Evolutionary conservation across 805 yeast species (phyloP).

Genomic region (Saturnispora halmiae): DNA sequence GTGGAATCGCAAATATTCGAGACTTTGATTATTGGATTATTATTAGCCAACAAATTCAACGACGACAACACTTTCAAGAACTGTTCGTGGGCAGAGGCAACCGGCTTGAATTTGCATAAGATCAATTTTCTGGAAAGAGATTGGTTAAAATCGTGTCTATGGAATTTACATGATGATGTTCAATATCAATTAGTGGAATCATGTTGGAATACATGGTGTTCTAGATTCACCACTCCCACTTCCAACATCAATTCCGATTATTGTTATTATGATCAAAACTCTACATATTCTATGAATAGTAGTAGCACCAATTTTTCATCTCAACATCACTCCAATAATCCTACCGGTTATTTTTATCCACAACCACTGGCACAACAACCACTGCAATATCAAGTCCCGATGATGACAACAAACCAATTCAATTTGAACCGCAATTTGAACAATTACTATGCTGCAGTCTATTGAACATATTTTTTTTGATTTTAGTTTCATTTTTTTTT

Average conservation of each 20-base stretch:
- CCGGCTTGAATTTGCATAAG: conserved; percentile 55
- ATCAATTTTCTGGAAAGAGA: conserved; percentile 61
- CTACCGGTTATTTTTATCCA: not conserved
- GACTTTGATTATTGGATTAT: conserved; percentile 56
- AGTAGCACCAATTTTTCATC: no score
- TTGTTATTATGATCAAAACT: no score
- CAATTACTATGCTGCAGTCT: conserved; percentile 8
- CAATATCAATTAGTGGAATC: conserved; percentile 28
- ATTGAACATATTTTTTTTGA: not conserved
- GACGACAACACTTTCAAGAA: conserved; percentile 96
- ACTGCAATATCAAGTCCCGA: not conserved
- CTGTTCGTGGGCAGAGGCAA: conserved; percentile 94
- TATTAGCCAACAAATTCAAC: conserved; percentile 86
- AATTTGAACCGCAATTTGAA: no score
- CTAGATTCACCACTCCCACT: conserved; percentile 18
- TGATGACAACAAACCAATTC: not conserved
- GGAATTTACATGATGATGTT: conserved; percentile 27
- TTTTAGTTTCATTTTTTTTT: not conserved
- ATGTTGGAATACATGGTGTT: conserved; percentile 32
- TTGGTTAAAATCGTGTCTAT: conserved; percentile 30
- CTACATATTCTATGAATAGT: no score
- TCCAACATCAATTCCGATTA: not conserved
- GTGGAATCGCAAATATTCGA: conserved; percentile 37
- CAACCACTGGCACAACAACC: not conserved
- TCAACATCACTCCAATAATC: no score